Percentiles rank a stretch among this genome's conserved stretches.
These are phyloP conservation scores for Steccherinum ochraceum DNA, from an alignment of 768 basidiomycete genomes.

Conservation along the genomic window DNA sequence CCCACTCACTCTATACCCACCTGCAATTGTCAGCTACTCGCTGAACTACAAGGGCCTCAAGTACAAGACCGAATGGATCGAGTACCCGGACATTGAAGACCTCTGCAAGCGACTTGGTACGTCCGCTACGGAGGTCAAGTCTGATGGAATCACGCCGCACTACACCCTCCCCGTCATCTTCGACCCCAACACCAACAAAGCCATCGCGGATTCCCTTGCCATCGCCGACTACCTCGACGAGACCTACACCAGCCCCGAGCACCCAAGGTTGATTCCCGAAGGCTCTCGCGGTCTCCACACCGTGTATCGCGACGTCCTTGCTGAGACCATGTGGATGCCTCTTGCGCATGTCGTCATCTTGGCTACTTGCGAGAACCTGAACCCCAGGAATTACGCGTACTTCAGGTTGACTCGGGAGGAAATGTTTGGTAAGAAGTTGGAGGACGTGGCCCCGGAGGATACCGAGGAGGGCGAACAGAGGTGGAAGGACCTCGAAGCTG, in stretches of 20 bases:
- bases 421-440: conserved; percentile 24
- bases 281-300: conserved; percentile 34
- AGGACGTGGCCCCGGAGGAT: conserved; percentile 26
- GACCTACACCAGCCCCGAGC: conserved; percentile 45
- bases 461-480: conserved; percentile 17
- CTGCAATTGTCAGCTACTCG: conserved; percentile 12
- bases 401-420: conserved; percentile 33
- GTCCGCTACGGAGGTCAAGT: conserved; percentile 23
- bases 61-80: conserved; percentile 44
- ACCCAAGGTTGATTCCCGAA: too few species aligned
- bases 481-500: conserved; percentile 18
- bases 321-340: neutral
- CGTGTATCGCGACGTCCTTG: conserved; percentile 27
- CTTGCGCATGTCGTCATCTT: neutral
- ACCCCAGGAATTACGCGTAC: conserved; percentile 23
- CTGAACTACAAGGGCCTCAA: conserved; percentile 35
- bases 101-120: conserved; percentile 30
- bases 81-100: conserved; percentile 41
- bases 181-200: conserved; percentile 35
- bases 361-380: conserved; percentile 3
- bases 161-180: conserved; percentile 48
- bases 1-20: too few species aligned
- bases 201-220: conserved; percentile 35
- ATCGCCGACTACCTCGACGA: conserved; percentile 50
- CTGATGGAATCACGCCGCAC: conserved; percentile 24